Evolutionary conservation across 345 rosid genomes (phyloP).

Genomic region (Eucalyptus regnans): DNA sequence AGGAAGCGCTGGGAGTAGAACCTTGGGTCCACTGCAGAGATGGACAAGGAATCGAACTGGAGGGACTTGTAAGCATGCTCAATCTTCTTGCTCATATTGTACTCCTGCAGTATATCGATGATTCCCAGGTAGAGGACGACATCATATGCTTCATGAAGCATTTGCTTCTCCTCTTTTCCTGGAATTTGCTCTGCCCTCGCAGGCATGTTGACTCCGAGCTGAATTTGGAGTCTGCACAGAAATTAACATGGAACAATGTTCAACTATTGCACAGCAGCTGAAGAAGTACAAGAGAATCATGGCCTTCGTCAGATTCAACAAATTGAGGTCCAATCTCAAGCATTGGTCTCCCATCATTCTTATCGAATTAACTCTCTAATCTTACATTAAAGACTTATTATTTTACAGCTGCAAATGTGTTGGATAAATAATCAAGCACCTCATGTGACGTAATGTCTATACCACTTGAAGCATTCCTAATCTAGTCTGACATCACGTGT

Average conservation of each 20-base stretch:
- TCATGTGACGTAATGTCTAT: not conserved
- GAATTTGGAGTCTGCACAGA: constrained; percentile 68
- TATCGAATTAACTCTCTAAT: not conserved
- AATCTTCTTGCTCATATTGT: constrained; percentile 80
- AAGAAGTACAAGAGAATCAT: not conserved
- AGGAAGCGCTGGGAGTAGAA: constrained; percentile 81
- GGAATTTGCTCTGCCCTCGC: constrained; percentile 82
- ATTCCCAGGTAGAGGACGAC: constrained; percentile 90
- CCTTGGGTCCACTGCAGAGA: constrained; percentile 86
- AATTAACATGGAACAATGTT: not conserved
- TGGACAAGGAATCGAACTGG: constrained; percentile 76
- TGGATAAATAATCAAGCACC: not conserved
- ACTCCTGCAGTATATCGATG: constrained; percentile 89
- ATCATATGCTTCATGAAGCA: constrained; percentile 55
- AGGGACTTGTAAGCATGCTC: constrained; percentile 91
- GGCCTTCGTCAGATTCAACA: not conserved
- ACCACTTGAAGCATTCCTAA: not conserved
- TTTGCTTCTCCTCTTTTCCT: constrained; percentile 63
- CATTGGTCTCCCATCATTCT: not conserved
- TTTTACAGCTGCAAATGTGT: not conserved
- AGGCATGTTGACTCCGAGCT: constrained; percentile 97
- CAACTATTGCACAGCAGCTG: not conserved
- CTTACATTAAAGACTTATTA: not conserved
- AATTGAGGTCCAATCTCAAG: not conserved
- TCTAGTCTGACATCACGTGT: not conserved